Base-by-base conservation (phyloP, 2,329 filamentous ascomycete genomes). In the Aureobasidium sp. region DNA sequence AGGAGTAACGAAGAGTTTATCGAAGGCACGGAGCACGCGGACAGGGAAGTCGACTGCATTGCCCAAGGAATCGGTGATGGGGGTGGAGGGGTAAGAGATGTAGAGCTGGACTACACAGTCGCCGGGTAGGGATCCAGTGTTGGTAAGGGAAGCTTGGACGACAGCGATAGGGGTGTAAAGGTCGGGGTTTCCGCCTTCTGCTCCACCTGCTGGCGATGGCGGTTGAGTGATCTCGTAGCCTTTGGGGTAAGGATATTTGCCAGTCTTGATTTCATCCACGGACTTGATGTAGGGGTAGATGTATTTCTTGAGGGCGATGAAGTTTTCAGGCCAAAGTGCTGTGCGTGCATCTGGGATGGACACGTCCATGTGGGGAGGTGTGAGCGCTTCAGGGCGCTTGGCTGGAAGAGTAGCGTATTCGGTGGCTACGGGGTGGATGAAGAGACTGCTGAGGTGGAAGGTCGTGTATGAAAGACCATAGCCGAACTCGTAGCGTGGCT, bases 401-500 rank as follows among this genome's bases (percentile, higher is more conserved):
- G 76, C 73, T 11, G 82, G 73, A 6, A 79, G 69, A 0, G 72
- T 68, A 1, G 79, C 75, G 36, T 47, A 60, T 9, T 62, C 55
- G 21, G 60, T 61, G n/a, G 41, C 61, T 29, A 65, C 55, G 21
- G 73, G 59, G 63, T 70, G 65, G 53, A 88, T 73, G 9, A 77
- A 73, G 13, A 84, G 67, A 36, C 82, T 79, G 11, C 78, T 79
- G 61, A 90, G 81, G 13, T 82, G 76, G 72, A 93, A 95, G 0
- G 76, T 81, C 0, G 90, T 91, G 76, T 94, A 96, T 58, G 86
- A 90, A 2, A 97, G 81, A 0, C 92, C 93, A 63, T 86, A 92
- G 0, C 93, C 92, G 68, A 97, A 97, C 50, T 90, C 88, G 70
- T 87, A 97, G 1, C 89, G 87, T 0, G 92, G 92, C 5, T 79